A percentile compares a stretch with the other conserved stretches of the same genome.
Conservation (phyloP, 2,329 filamentous ascomycete species). For the Xylaria polymorpha region DNA sequence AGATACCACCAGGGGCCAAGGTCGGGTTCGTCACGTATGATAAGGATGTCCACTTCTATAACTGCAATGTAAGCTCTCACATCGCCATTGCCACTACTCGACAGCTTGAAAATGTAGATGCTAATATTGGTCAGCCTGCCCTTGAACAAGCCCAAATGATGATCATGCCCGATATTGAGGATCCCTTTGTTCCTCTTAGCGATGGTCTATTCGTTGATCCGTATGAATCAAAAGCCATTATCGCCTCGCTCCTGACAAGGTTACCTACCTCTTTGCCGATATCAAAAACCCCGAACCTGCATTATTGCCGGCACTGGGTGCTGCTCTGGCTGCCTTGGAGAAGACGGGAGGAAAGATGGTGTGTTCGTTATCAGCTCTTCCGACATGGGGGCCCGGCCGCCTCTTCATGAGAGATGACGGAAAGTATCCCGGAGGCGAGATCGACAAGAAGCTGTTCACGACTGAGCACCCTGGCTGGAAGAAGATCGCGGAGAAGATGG, state of each 20-base stretch:
- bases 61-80: slow-evolving; percentile 74
- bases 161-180: slow-evolving; percentile 97
- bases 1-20: slow-evolving; percentile 81
- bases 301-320: slow-evolving; percentile 83
- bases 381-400: slow-evolving; percentile 89
- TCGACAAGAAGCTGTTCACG: slow-evolving; percentile 89
- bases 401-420: slow-evolving; percentile 89
- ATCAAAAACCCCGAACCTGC: slow-evolving; percentile 93
- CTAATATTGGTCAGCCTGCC: slow-evolving; percentile 63
- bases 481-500: slow-evolving; percentile 88
- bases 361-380: slow-evolving; percentile 86
- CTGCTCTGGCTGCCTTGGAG: slow-evolving; percentile 84
- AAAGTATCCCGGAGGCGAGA: slow-evolving; percentile 85
- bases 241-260: slow-evolving; percentile 84
- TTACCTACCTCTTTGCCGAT: slow-evolving; percentile 88
- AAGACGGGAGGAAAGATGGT: slow-evolving; percentile 92
- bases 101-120: neutral
- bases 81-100: neutral
- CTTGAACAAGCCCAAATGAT: slow-evolving; percentile 95
- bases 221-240: slow-evolving; percentile 83
- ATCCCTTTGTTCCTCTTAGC: slow-evolving; percentile 92
- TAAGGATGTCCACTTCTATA: slow-evolving; percentile 98
- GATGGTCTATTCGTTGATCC: slow-evolving; percentile 96
- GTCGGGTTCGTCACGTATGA: slow-evolving; percentile 97
- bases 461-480: slow-evolving; percentile 91